A percentile compares a stretch with the other conserved stretches of the same genome.
Conservation (phyloP, 1,284 basidiomycete genomes). For the Pascua guehoae region DNA sequence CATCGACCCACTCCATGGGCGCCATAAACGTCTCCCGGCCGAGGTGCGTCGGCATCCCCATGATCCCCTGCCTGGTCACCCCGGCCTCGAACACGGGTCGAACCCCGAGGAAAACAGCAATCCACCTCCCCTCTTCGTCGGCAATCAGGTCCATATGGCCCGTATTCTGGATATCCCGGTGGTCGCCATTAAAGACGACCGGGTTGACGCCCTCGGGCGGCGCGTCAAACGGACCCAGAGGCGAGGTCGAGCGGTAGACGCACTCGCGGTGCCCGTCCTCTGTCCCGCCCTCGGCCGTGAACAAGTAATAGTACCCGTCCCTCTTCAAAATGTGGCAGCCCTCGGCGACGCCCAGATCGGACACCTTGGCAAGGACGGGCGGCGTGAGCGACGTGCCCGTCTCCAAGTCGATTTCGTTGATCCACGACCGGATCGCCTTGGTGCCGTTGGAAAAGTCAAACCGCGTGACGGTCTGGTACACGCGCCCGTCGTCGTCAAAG, state of each 20-base stretch:
- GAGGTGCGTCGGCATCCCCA: constrained; percentile 8
- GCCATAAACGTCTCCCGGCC: constrained; percentile 27
- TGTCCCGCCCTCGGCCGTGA: constrained; percentile 37
- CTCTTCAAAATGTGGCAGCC: constrained; percentile 29
- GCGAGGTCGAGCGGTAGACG: constrained; percentile 19
- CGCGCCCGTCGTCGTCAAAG: constrained; percentile 22
- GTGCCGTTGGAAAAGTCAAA: neutral
- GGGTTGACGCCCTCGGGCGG: constrained; percentile 21
- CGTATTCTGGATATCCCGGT: constrained; percentile 19
- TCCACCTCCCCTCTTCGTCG: constrained; percentile 22
- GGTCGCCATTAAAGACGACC: constrained; percentile 22
- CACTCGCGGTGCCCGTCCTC: constrained; percentile 24
- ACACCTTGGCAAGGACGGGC: constrained; percentile 1
- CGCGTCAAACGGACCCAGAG: constrained; percentile 14
- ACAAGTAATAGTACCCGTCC: constrained; percentile 29
- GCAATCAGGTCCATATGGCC: constrained; percentile 31
- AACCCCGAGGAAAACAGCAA: constrained; percentile 24
- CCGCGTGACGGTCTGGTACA: neutral
- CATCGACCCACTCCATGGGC: constrained; percentile 23
- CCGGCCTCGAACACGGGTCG: constrained; percentile 2
- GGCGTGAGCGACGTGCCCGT: neutral
- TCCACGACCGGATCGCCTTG: neutral
- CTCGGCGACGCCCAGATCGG: constrained; percentile 20
- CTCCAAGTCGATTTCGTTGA: constrained; percentile 11
- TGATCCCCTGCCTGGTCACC: neutral